Evolutionary conservation across 306 rosid genomes (phyloP), one percentile per base, ranked within the genome.

Genomic region (Begonia loranthoides): DNA sequence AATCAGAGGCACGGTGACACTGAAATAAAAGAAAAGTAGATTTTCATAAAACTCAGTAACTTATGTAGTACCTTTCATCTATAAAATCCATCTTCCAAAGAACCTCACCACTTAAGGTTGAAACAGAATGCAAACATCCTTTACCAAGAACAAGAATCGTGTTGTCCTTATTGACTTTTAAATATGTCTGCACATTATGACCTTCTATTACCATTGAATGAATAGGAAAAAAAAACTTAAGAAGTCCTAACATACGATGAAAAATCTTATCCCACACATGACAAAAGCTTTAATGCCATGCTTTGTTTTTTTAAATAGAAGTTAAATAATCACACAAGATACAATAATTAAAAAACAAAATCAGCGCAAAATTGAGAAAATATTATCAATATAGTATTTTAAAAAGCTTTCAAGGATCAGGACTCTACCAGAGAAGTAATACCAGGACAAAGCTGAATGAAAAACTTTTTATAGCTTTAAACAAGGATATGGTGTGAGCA

Each of bases 111-210:
- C 78, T 85, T 50, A 83, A 67, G 68, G 86, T 47, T 34, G 99
- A 86, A 73, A 92, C 57, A 66, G 88, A 88, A 76, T 86, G 82
- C 59, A 86, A 80, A 69, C 63, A 58, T 50, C 94, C 87, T 65
- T 74, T 74, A 45, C 94, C 66, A 53, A 60, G 85, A 71, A 75
- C 87, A 64, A 86, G 82, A 72, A 92, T 76, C 71, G 71, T 38
- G 41, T 79, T 84, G 58, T 80, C 89, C 76, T 71, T 83, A 64
- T 80, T 79, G 34, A 74, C 77, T 71, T 78, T 86, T 77, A 78
- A 70, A 61, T 69, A 78, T 70, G 67, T 70, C 99, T 92, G 93
- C 79, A 78, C 36, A 66, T 65, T 59, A 68, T 57, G 17, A 60
- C 24, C 66, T 13, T 44, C 15, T 9, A 49, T 73, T 65, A 77